phyloP scores from a whole-genome alignment of 73 alveolate genomes.

The Symbiodinium natans region DNA sequence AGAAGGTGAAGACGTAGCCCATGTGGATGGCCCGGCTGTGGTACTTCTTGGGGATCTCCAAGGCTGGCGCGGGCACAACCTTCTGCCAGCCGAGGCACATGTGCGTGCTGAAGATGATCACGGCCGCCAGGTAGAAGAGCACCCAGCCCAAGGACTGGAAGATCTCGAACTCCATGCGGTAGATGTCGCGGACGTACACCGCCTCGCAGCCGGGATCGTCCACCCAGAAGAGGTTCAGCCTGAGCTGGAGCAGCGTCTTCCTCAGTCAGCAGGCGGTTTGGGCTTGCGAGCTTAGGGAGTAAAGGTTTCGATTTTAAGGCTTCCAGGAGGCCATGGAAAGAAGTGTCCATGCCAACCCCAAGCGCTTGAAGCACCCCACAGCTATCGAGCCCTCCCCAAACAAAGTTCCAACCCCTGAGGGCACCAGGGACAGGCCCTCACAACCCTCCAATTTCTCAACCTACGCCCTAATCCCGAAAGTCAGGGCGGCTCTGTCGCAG shows the following conservation, averaged over 20 bases:
- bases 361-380: too few relatives aligned
- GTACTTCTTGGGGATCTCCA: slow-evolving; percentile 93
- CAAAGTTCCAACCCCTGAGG: too few relatives aligned
- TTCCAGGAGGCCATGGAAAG: too few relatives aligned
- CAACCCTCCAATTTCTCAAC: too few relatives aligned
- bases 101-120: slow-evolving; percentile 90
- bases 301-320: not conserved
- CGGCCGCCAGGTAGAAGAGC: slow-evolving; percentile 88
- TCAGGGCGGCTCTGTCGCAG: too few relatives aligned
- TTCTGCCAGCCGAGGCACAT: slow-evolving; percentile 94
- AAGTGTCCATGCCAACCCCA: too few relatives aligned
- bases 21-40: slow-evolving; percentile 90
- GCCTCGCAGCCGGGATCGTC: slow-evolving; percentile 85
- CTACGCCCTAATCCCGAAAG: too few relatives aligned
- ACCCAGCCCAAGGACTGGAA: slow-evolving; percentile 90
- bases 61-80: slow-evolving; percentile 93
- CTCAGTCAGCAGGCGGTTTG: not conserved
- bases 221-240: slow-evolving; percentile 90
- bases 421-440: too few relatives aligned
- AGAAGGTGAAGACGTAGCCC: slow-evolving; percentile 91
- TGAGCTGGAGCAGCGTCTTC: slow-evolving; percentile 64
- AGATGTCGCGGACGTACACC: slow-evolving; percentile 89
- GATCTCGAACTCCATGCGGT: slow-evolving; percentile 92
- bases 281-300: too few relatives aligned
- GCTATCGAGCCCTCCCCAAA: too few relatives aligned